Percentiles rank a stretch among this genome's conserved stretches.
These are phyloP conservation scores for Carex sylvatica DNA, from an alignment of 202 grass and related monocot genomes.

Conservation along the genomic window DNA sequence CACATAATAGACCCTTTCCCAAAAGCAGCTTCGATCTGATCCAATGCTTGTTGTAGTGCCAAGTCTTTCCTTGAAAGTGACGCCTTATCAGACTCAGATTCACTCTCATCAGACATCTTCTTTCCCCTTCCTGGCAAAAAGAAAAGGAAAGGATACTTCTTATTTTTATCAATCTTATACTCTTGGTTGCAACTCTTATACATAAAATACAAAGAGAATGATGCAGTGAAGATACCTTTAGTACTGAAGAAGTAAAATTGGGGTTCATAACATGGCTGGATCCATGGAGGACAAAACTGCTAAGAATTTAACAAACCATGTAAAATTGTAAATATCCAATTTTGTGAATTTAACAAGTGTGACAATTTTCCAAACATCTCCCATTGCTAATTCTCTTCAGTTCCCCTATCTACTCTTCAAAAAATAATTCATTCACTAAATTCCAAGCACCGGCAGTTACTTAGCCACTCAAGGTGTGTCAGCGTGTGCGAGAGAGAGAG, in stretches of 20 bases:
- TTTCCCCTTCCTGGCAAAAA: not conserved
- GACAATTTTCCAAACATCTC: not conserved
- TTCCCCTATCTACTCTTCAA: not conserved
- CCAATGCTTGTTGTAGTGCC: conserved; percentile 44
- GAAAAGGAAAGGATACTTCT: not conserved
- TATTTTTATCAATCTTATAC: not conserved
- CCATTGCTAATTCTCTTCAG: not conserved
- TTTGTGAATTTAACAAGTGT: not conserved
- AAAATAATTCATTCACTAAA: not conserved
- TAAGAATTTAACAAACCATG: not conserved
- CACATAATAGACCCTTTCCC: conserved; percentile 53
- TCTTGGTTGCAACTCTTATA: not conserved
- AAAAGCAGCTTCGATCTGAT: conserved; percentile 43
- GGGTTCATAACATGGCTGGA: not conserved
- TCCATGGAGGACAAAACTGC: not conserved
- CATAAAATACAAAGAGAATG: not conserved
- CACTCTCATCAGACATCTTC: conserved; percentile 27
- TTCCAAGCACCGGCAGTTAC: not conserved
- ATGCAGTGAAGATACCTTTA: not conserved
- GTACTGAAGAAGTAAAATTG: conserved; percentile 15
- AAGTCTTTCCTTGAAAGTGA: conserved; percentile 35
- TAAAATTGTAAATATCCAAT: not conserved
- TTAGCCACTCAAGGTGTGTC: not conserved
- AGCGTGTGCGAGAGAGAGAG: not conserved
- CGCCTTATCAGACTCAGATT: conserved; percentile 17